A percentile compares a stretch with the other conserved stretches of the same genome.
Evolutionary conservation across 352 stramenopile species (phyloP).

Genomic region (Phytophthora rubi): DNA sequence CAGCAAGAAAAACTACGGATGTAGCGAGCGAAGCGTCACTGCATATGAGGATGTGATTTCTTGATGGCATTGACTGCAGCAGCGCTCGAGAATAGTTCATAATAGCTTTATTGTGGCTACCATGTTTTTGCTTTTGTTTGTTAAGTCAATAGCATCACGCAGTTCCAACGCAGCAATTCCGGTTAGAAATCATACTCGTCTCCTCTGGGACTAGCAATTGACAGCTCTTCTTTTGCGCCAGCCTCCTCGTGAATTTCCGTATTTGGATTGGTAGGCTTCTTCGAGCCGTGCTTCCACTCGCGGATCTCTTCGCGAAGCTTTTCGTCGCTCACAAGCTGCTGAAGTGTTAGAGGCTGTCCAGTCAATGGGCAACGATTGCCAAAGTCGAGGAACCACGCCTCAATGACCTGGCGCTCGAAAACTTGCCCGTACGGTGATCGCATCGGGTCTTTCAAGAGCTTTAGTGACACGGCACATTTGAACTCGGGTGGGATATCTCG

Average conservation of each 20-base stretch:
- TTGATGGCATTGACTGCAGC: too few species aligned
- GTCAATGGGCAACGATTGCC: constrained; percentile 83
- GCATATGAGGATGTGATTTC: too few species aligned
- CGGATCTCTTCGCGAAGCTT: constrained; percentile 65
- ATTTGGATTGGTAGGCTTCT: constrained; percentile 15
- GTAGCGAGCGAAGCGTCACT: too few species aligned
- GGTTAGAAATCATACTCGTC: constrained; percentile 39
- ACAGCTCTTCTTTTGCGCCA: constrained; percentile 6
- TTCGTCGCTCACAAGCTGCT: constrained; percentile 57
- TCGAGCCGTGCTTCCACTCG: constrained; percentile 66
- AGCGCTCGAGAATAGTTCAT: neutral
- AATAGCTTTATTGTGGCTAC: neutral
- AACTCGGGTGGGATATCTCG: constrained; percentile 59
- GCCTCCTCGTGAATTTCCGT: neutral
- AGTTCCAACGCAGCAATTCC: neutral
- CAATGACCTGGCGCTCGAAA: constrained; percentile 79
- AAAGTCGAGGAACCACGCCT: constrained; percentile 85
- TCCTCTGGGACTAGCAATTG: constrained; percentile 19
- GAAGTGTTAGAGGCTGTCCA: constrained; percentile 63
- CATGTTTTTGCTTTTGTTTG: too few species aligned
- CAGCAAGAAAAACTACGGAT: too few species aligned
- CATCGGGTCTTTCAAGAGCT: constrained; percentile 72
- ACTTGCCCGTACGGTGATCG: constrained; percentile 80
- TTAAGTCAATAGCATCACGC: neutral
- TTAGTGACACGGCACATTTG: constrained; percentile 79